Base-by-base conservation (phyloP, 495 filamentous ascomycete species). In the Penicillium parvum region DNA sequence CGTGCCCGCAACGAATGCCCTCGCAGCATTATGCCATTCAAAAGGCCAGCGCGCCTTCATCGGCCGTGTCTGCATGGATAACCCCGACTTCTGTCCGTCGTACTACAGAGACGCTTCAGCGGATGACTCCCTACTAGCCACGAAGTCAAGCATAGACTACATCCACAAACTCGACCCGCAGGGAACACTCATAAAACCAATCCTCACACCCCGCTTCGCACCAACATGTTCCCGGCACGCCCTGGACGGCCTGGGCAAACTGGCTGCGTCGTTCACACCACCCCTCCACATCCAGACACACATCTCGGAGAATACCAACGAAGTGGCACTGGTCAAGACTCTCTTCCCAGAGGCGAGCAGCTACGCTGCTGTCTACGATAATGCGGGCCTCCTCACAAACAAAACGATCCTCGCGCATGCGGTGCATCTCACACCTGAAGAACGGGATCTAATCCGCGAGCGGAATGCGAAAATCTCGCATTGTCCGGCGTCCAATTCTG, bases 31-130 rank as follows among this genome's bases (percentile, higher is more conserved):
- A 34, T 92, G 88, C 56, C 74, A 85, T 18, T 54, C 63, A 0
- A 71, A 73, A 17, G 92, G 92, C 32, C 92, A 96, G 63, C 77
- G 91, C 41, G 91, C 91, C 22, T 86, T 96, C 52, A 76, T 98
- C 41, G 91, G 91, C 39, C 80, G 91, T 40, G 83, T 88, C 23
- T 94, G 88, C 73, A 98, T 98, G 91, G 86, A 96, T 63, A 70
- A 69, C 32, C 61, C 66, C 1, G 48, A 65, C 26, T 63, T 85
- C 28, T 79, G 77, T 14, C 89, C 90, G 0, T 66, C 73, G 3
- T 83, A 82, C 68, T 95, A 96, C 68, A 72, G 74, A 19, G 92
- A 98, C 61, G 69, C 64, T 6, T 75, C 74, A 15, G 58, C 81
- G 2, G 73, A 74, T 1, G 59, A 70, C 17, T 75, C 81, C 0